Base-by-base conservation (phyloP, 345 rosid species). In the Trapa incisa region DNA sequence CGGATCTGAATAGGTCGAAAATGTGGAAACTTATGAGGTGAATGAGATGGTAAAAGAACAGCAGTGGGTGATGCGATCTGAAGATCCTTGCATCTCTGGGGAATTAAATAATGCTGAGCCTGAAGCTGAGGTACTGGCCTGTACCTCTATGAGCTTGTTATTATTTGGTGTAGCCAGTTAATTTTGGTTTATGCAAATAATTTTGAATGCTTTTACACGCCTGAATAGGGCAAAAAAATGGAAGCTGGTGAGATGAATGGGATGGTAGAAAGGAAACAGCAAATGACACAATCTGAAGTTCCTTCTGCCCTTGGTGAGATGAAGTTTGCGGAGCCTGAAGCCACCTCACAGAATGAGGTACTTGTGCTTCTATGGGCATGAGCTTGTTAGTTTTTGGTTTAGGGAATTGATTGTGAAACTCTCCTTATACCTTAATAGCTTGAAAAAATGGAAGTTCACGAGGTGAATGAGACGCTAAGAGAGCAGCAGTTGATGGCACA, bases 1-100 rank as follows among this genome's bases (percentile, higher is more conserved):
- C 2, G 11, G 2, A 54, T 2, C 32, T 64, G 66, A 54, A 54
- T 54, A 14, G 66, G 66, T 16, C 29, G 5, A 38, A 38, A n/a
- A 16, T 15, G 6, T 64, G 47, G 47, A 64, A 43, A 43, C 41
- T 64, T 47, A 22, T 64, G 66, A 64, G 47, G 66, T 64, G 11
- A 2, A 13, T 64, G 66, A 64, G 37, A 64, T 6, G 9, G 47
- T 38, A 63, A 54, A 54, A 1, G 35, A 54, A 14, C n/a, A 33
- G 37, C 63, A 58, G 63, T 0, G 15, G 32, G n/a, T 7, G 11
- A 29, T 33, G 41, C 12, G 17, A 64, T 6, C 11, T 38, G 66
- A 64, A 6, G 61, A 45, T 45, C 1, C 13, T 45, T 7, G 5
- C 2, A 13, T 45, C 12, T 45, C 48, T 45, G 48, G 5, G 13